These are phyloP conservation scores for Porcisia deanei DNA, from an alignment of 208 protist genomes.

Conservation along the genomic window DNA sequence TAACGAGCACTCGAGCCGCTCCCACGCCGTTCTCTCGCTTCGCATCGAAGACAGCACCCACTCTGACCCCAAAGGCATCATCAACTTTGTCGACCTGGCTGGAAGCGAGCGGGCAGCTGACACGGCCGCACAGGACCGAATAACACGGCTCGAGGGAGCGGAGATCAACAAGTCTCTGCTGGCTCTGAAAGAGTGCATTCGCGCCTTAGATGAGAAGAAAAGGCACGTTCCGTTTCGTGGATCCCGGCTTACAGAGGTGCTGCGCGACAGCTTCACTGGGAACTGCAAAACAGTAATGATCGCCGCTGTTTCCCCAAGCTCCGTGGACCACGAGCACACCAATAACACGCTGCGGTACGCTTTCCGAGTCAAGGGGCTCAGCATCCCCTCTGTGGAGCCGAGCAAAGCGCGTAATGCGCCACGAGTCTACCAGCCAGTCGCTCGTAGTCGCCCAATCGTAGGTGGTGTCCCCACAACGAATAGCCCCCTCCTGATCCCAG, in stretches of 20 bases:
- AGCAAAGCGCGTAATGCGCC: constrained; percentile 73
- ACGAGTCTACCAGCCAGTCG: constrained; percentile 26
- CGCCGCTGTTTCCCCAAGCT: constrained; percentile 92
- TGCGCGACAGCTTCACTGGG: constrained; percentile 96
- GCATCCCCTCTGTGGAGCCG: constrained; percentile 50
- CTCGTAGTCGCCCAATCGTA: constrained; percentile 1
- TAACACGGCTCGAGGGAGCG: constrained; percentile 96
- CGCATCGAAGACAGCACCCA: constrained; percentile 39
- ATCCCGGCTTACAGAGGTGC: constrained; percentile 96
- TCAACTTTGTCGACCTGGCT: constrained; percentile 98
- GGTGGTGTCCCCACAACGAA: neutral
- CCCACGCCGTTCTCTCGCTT: constrained; percentile 86
- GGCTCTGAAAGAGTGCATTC: constrained; percentile 99
- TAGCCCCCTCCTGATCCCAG: neutral
- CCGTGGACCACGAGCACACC: constrained; percentile 92
- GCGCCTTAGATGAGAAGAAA: constrained; percentile 93
- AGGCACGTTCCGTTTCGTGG: constrained; percentile 96
- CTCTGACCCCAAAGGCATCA: constrained; percentile 60
- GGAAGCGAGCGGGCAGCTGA: constrained; percentile 96
- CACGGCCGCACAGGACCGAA: constrained; percentile 83
- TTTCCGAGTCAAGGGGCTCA: constrained; percentile 90
- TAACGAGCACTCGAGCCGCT: constrained; percentile 89
- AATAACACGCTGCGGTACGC: constrained; percentile 98
- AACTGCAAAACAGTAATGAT: constrained; percentile 96
- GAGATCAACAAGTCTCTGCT: constrained; percentile 99